Evolutionary conservation across 805 yeast species (phyloP).

Genomic region (Hanseniaspora clermontiae): DNA sequence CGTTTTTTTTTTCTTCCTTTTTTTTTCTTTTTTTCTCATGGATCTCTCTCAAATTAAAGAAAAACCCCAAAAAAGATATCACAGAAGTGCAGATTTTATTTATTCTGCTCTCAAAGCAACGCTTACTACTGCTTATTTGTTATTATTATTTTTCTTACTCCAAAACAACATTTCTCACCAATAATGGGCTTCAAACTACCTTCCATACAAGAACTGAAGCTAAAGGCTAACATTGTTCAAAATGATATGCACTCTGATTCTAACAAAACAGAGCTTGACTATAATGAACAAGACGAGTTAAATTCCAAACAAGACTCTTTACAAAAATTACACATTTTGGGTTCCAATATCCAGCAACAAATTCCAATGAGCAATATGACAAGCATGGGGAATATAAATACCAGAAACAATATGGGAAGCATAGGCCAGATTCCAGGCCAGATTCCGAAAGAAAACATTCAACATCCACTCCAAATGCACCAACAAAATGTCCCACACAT

Average conservation of each 20-base stretch:
- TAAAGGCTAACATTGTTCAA: neutral
- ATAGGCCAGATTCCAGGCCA: neutral
- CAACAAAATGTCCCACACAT: neutral
- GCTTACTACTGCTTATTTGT: no score
- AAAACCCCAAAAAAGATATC: no score
- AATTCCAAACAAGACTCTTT: neutral
- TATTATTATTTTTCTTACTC: neutral
- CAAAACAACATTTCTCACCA: neutral
- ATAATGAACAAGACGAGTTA: neutral
- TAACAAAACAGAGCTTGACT: neutral
- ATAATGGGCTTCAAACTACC: conserved; percentile 2
- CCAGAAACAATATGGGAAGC: no score
- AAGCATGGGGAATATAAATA: neutral
- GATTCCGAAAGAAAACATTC: neutral
- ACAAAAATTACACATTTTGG: neutral
- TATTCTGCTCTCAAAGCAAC: no score
- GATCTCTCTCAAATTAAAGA: no score
- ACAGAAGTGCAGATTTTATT: no score
- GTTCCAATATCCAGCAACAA: neutral
- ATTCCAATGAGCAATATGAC: neutral
- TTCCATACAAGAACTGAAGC: conserved; percentile 4
- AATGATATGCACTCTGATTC: neutral
- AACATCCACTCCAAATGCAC: neutral
- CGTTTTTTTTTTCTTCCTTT: no score
- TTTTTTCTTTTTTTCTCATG: no score